Evolutionary conservation across 345 rosid genomes (phyloP).

Genomic region (Eucalyptus curtisii): DNA sequence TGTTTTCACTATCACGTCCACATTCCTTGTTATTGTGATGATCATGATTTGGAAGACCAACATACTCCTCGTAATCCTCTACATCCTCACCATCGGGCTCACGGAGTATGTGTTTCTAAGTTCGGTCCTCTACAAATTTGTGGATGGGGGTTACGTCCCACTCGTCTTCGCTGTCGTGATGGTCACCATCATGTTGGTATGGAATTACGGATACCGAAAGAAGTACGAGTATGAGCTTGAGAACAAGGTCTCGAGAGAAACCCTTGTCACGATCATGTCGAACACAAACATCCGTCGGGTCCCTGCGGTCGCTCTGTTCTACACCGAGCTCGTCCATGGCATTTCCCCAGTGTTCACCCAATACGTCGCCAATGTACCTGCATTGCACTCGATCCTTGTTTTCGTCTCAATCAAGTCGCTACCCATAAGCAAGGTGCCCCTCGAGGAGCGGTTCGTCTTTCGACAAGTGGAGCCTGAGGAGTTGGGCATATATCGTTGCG

Average conservation of each 20-base stretch:
- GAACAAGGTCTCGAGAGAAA: background rate
- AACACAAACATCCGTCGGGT: background rate
- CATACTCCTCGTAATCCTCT: slow-evolving; percentile 4
- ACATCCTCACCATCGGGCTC: background rate
- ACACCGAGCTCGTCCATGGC: slow-evolving; percentile 17
- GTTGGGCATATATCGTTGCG: slow-evolving; percentile 6
- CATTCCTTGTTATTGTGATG: slow-evolving; percentile 14
- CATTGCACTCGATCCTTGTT: slow-evolving; percentile 14
- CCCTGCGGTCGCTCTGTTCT: slow-evolving; percentile 11
- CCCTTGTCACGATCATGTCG: background rate
- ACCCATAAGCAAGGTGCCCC: slow-evolving; percentile 8
- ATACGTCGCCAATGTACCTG: background rate
- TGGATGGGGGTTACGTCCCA: slow-evolving; percentile 19
- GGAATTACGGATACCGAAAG: slow-evolving; percentile 10
- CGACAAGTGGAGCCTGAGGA: background rate
- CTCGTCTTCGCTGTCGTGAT: background rate
- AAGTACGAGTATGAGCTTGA: slow-evolving; percentile 12
- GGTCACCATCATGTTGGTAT: slow-evolving; percentile 12
- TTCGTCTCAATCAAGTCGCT: slow-evolving; percentile 12
- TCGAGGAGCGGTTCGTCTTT: slow-evolving; percentile 10
- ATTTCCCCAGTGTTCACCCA: slow-evolving; percentile 11
- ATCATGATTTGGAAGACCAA: slow-evolving; percentile 25
- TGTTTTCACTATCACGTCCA: slow-evolving; percentile 12
- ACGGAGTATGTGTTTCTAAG: slow-evolving; percentile 6
- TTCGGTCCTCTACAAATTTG: slow-evolving; percentile 15